A percentile compares a stretch with the other conserved stretches of the same genome.
These are phyloP conservation scores for Fusarium xyrophilum DNA, from an alignment of 2,329 filamentous ascomycete genomes.

Conservation along the genomic window DNA sequence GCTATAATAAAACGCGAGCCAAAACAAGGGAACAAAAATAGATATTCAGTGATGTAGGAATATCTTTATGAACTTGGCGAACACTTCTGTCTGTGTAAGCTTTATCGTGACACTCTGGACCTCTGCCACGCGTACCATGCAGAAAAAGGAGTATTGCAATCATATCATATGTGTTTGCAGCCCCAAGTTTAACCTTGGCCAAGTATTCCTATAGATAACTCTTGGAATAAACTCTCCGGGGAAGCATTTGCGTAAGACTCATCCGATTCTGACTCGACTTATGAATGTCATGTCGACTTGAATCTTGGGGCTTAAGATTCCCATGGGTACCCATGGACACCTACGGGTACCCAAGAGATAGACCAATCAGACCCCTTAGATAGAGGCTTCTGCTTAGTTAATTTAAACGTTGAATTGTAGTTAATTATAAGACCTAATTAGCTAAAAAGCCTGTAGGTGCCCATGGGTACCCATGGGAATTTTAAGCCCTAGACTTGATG, in stretches of 20 bases:
- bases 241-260: not conserved
- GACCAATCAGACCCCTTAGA: too few species aligned
- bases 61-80: accelerated
- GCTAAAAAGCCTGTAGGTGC: too few species aligned
- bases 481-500: too few species aligned
- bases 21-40: not conserved
- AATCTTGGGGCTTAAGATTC: too few species aligned
- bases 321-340: too few species aligned
- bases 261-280: not conserved
- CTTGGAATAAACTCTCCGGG: accelerated
- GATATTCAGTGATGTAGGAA: not conserved
- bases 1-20: too few species aligned
- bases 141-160: not conserved
- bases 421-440: too few species aligned
- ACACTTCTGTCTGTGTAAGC: too few species aligned
- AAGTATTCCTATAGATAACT: not conserved
- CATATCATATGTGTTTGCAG: not conserved
- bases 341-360: too few species aligned
- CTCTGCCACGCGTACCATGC: not conserved
- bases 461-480: too few species aligned
- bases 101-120: accelerated
- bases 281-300: not conserved
- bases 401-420: too few species aligned
- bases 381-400: too few species aligned
- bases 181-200: not conserved